Evolutionary conservation across 768 basidiomycete genomes (phyloP), one percentile per base, ranked within the genome.

Genomic region (Baorangia bicolor): DNA sequence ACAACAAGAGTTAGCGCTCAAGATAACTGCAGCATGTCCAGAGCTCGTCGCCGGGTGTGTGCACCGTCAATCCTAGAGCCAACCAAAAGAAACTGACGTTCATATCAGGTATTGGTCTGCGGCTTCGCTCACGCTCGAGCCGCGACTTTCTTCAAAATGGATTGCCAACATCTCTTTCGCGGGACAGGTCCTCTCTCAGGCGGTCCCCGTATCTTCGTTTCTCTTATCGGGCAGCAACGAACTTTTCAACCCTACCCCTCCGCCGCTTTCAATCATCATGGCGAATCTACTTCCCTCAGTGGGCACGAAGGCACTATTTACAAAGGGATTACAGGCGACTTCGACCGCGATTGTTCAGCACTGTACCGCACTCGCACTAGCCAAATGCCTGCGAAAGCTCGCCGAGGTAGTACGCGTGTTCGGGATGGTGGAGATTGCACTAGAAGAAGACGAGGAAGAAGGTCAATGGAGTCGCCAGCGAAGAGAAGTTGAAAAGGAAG

Each of bases 91-190:
- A 49, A 56, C 49, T 72, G 52, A 58, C 45, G 10, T 30, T n/a
- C 34, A 30, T n/a, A 12, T 25, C 59, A 91, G 89, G 16, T 93
- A 87, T 64, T 92, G 90, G 88, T 68, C 84, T 14, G 78, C 78
- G 2, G 84, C 81, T 5, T 79, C 80, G 3, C 72, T 92, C 33
- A 88, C 90, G 0, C 77, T 95, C 5, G 93, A 96, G 63, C 92
- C 94, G 0, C 85, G 93, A 3, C 80, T 94, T 6, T 90, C 91
- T 0, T 90, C 90, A 0, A 88, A 87, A 66, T 98, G 96, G 94
- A 86, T 98, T 31, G 83, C 88, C 0, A 96, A 94, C 55, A 86
- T 97, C 60, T 78, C 91, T 5, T 89, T 94, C 65, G 83, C 92
- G 38, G 91, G 88, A 3, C 78, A 79, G 9, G 80, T 98, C 50